These are phyloP conservation scores for Ramularia collo-cygni DNA, from an alignment of 2,329 filamentous ascomycete genomes.

Conservation along the genomic window DNA sequence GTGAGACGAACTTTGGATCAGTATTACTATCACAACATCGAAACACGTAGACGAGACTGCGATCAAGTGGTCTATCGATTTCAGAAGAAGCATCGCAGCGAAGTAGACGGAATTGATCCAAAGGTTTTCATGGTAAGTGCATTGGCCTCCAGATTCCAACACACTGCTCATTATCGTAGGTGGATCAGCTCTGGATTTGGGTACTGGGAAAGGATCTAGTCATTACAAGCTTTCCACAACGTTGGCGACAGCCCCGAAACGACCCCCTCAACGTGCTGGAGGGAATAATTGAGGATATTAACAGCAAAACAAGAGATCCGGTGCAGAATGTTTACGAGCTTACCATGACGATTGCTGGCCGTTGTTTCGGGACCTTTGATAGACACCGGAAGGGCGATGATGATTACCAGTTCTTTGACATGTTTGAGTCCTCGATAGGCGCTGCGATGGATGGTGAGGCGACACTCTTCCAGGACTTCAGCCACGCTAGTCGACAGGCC, in stretches of 20 bases:
- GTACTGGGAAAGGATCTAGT: slow-evolving; percentile 53
- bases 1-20: slow-evolving; percentile 58
- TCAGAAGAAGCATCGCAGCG: slow-evolving; percentile 15
- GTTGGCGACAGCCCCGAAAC: slow-evolving; percentile 55
- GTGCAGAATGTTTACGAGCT: slow-evolving; percentile 57
- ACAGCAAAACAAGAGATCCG: slow-evolving; percentile 54
- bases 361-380: slow-evolving; percentile 43
- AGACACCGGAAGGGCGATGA: slow-evolving; percentile 51
- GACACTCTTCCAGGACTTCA: slow-evolving; percentile 54
- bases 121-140: slow-evolving; percentile 18
- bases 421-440: slow-evolving; percentile 60
- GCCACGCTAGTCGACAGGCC: slow-evolving; percentile 51
- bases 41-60: slow-evolving; percentile 52
- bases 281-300: slow-evolving; percentile 58
- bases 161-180: slow-evolving; percentile 43
- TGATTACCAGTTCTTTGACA: slow-evolving; percentile 56
- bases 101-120: slow-evolving; percentile 9
- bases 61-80: slow-evolving; percentile 62
- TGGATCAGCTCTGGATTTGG: slow-evolving; percentile 64
- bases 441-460: slow-evolving; percentile 34
- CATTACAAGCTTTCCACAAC: slow-evolving; percentile 52
- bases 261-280: slow-evolving; percentile 59
- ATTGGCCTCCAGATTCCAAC: slow-evolving; percentile 47
- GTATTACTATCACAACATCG: slow-evolving; percentile 59
- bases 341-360: slow-evolving; percentile 49